Base-by-base conservation (phyloP, 805 yeast genomes). In the Starmerella bombicola region DNA sequence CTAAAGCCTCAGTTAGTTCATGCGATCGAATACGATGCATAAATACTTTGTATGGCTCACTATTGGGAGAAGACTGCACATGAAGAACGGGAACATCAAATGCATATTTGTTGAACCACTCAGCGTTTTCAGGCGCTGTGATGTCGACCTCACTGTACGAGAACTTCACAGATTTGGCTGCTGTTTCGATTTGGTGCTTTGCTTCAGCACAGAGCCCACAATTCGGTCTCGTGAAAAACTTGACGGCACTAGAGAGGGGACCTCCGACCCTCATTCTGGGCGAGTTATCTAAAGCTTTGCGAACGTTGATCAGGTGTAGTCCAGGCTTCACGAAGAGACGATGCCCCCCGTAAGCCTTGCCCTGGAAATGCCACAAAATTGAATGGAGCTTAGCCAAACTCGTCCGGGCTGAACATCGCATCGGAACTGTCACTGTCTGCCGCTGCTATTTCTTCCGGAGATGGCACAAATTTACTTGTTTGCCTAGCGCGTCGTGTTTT, bases 41-140 rank as follows among this genome's bases (percentile, higher is more conserved):
- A 21, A 46, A 40, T 4, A 36, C 20, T 5, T 28, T 17, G 3
- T 19, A 13, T 8, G 41, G 35, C 10, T 26, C 36, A 22, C 40
- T 37, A 10, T 45, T 29, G 33, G 46, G 35, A 7, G 28, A 7
- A 4, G 17, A 8, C n/a, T 41, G 20, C 5, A 43, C 24, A 24
- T 61, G 63, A 9, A 57, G 40, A 1, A 61, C 65, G 3, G 66
- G 66, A 1, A 61, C 62, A 34, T 61, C 66, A 41, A 51, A 61
- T 12, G 62, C 63, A 40, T 62, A 62, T 41, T 46, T 40, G 33
- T 62, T 63, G 39, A 49, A 53, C 64, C 63, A 62, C 30, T 49
- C 45, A 33, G 52, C 35, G 54, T 62, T 53, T 24, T 51, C 56
- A 6, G 61, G 56, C 37, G 43, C 35, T 15, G 62, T 47, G 26